Conservation (phyloP, 1,284 basidiomycete genomes). For the Cutaneotrichosporon sp. region DNA sequence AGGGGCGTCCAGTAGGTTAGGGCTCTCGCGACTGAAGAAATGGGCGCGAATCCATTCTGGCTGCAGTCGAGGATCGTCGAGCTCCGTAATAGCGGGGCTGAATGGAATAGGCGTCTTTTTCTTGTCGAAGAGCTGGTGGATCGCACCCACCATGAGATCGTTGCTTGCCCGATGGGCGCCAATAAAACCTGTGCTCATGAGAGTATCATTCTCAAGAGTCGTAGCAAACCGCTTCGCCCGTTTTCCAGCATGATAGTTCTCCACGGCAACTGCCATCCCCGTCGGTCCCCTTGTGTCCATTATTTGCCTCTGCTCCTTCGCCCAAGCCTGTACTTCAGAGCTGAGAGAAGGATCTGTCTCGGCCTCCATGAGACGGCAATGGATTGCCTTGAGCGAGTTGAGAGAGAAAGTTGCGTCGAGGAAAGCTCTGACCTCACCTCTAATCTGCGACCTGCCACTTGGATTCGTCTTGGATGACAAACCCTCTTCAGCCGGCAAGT, state of each 20-base stretch:
- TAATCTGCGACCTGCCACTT: conserved; percentile 58
- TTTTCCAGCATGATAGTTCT: conserved; percentile 56
- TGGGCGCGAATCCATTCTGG: conserved; percentile 6
- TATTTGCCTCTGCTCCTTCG: conserved; percentile 58
- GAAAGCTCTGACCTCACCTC: conserved; percentile 62
- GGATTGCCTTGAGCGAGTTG: conserved; percentile 61
- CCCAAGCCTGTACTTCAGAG: conserved; percentile 62
- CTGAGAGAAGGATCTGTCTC: conserved; percentile 38
- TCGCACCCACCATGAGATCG: conserved; percentile 3
- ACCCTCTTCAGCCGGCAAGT: conserved; percentile 50
- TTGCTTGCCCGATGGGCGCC: neutral
- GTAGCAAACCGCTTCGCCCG: conserved; percentile 2
- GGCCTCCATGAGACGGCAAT: conserved; percentile 54
- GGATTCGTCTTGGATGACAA: conserved; percentile 56
- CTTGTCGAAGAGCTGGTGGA: conserved; percentile 9
- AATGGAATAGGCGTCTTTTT: conserved; percentile 9
- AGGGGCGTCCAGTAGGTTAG: conserved; percentile 61
- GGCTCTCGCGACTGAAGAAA: conserved; percentile 51
- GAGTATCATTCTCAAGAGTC: conserved; percentile 2
- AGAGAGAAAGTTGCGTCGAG: conserved; percentile 67
- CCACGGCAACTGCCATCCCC: conserved; percentile 72
- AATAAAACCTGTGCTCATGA: neutral
- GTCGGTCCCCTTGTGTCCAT: conserved; percentile 72
- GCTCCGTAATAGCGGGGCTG: neutral
- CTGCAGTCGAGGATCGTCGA: neutral